Evolutionary conservation across 768 basidiomycete species (phyloP).

Genomic region (Mrakia gelida): DNA sequence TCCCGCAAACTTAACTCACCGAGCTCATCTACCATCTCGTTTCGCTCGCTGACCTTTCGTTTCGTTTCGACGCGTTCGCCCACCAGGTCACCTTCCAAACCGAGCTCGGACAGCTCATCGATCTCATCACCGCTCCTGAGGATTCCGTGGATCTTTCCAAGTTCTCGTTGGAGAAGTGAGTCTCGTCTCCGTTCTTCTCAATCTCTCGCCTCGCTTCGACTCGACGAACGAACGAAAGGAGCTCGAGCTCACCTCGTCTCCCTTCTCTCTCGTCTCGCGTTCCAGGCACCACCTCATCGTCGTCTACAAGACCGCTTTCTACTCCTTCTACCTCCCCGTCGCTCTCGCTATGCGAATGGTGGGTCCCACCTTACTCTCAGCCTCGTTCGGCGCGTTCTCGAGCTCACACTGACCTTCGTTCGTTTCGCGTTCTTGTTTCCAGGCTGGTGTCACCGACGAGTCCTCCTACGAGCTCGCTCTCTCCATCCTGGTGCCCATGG

Average conservation of each 20-base stretch:
- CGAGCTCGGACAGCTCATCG: slow-evolving; percentile 92
- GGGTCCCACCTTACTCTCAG: slow-evolving; percentile 12
- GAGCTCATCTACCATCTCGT: not conserved
- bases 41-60: not conserved
- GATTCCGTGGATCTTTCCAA: slow-evolving; percentile 76
- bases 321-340: slow-evolving; percentile 97
- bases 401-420: slow-evolving; percentile 12
- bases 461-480: slow-evolving; percentile 68
- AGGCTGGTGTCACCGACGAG: slow-evolving; percentile 47
- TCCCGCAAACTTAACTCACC: not conserved
- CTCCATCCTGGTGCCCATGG: slow-evolving; percentile 80
- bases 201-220: not conserved
- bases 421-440: slow-evolving; percentile 38
- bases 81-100: slow-evolving; percentile 72
- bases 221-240: not conserved
- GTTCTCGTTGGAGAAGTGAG: slow-evolving; percentile 79
- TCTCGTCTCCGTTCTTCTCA: slow-evolving; percentile 21
- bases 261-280: not conserved
- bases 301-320: slow-evolving; percentile 94
- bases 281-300: slow-evolving; percentile 84
- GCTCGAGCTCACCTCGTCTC: slow-evolving; percentile 15
- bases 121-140: slow-evolving; percentile 92
- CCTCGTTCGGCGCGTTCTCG: not conserved
- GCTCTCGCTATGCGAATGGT: slow-evolving; percentile 82
- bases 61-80: not conserved